Evolutionary conservation across 2,329 filamentous ascomycete genomes (phyloP), one percentile per base, ranked within the genome.

Genomic region (Fusarium falciforme): DNA sequence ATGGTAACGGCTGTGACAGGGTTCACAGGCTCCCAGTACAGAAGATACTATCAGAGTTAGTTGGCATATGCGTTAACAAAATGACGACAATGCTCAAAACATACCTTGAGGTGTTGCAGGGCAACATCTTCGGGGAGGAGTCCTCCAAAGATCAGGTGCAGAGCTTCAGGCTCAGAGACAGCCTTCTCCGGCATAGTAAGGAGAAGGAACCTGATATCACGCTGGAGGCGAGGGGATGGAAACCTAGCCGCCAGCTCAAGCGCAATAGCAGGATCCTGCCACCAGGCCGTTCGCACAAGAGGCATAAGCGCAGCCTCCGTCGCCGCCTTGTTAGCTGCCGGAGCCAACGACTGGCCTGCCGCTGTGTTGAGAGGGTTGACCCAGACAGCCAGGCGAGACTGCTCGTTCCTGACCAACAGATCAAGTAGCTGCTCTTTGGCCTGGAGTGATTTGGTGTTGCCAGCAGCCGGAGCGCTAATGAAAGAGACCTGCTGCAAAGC

Each of bases 11-110:
- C 95, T 11, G 95, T 96, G 71, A 98, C 93, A 0, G 96, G 96
- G 79, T 98, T 98, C 35, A 98, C 92, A 0, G 96, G 91, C 25
- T 93, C 90, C 96, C 96, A 99, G 84, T 94, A 98, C 2, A 99
- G 86, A 17, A 99, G 86, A 82, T 97, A 98, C 91, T 95, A 75
- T 10, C 17, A 4, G 44, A 6, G 58, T 78, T 67, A 82, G 72
- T 79, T 68, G 82, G 72, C 3, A 33, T 62, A 65, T 16, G 70
- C 6, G 17, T 31, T 22, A 52, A 49, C 17, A 8, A 20, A 6
- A 16, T 10, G 22, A 36, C 10, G 17, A 38, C 17, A 12, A 25
- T 17, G 22, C 10, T 31, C 36, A 20, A 5, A 3, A 69, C 77
- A 71, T 84, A 93, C 93, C 88, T 96, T 98, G 63, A 98, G 88